phyloP scores from a whole-genome alignment of 1,284 basidiomycete species.

The Pseudozyma flocculosa region DNA sequence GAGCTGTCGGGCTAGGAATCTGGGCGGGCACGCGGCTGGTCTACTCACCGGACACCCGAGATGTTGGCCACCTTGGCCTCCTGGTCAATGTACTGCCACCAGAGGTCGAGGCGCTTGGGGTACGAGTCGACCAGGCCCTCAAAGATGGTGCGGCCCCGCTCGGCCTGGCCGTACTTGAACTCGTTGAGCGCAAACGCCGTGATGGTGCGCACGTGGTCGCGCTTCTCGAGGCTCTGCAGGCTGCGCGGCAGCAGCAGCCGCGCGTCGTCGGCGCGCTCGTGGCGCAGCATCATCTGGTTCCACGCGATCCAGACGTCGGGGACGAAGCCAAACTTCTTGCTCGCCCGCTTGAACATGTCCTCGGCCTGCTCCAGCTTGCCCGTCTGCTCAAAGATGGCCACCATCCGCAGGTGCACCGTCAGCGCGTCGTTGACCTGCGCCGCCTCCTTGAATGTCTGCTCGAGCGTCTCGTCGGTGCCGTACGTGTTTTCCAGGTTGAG shows the following conservation, averaged over 20 bases:
- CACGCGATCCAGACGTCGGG: constrained; percentile 90
- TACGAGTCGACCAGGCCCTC: constrained; percentile 94
- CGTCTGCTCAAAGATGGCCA: constrained; percentile 79
- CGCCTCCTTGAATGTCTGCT: constrained; percentile 84
- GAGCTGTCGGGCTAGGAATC: too few species aligned
- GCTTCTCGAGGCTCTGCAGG: constrained; percentile 88
- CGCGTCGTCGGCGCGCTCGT: constrained; percentile 73
- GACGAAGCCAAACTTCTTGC: constrained; percentile 88
- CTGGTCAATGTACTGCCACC: constrained; percentile 97
- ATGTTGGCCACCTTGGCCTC: constrained; percentile 75
- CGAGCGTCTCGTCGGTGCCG: constrained; percentile 72
- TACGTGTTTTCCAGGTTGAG: constrained; percentile 94
- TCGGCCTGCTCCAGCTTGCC: constrained; percentile 64
- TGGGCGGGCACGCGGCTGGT: too few species aligned
- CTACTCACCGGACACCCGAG: constrained; percentile 58
- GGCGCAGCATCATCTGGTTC: constrained; percentile 73
- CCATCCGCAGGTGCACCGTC: constrained; percentile 79
- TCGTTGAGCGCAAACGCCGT: constrained; percentile 91
- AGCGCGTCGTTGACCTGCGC: constrained; percentile 87
- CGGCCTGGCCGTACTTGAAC: constrained; percentile 89
- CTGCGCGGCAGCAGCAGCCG: constrained; percentile 83
- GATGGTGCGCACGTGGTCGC: constrained; percentile 92
- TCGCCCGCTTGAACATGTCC: constrained; percentile 44
- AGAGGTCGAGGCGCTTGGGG: constrained; percentile 89
- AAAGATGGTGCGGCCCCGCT: constrained; percentile 91